Base-by-base conservation (phyloP, 768 basidiomycete species). In the Lentinula lateritia region DNA sequence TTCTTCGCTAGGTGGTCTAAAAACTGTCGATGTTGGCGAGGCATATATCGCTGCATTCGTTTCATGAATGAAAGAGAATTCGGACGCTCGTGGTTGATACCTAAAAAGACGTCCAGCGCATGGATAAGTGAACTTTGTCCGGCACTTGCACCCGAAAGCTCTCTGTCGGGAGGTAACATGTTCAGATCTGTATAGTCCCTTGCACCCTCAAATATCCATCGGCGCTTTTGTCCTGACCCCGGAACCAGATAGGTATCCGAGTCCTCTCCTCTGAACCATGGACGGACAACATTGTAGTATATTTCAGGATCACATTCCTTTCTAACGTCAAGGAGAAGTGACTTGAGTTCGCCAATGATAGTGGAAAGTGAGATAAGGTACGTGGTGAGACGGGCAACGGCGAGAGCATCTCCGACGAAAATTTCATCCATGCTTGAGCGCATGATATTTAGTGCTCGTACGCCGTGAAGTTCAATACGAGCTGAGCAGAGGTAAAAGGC, bases 401-500 rank as follows among this genome's bases (percentile, higher is more conserved):
- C 86, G 6, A 84, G 81, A 58, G 79, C 78, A 67, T 91, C 87
- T 28, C 83, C 82, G 43, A 95, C 83, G 78, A 94, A 95, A 34
- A 87, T 80, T 71, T 96, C 95, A 75, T 96, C 93, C 81, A 95
- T 87, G 1, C 85, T 90, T 2, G 80, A 75, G 2, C 89, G 84
- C 91, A 97, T 95, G 57, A 95, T 77, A 42, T 86, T 80, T n/a
- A 98, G 84, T 0, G 89, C 92, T 55, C 88, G 84, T 1, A 90
- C 92, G 12, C 94, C 95, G 28, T 84, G 82, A 16, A 96, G 80
- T 71, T 98, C 95, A 67, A 95, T 92, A 1, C 90, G 84, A 1
- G 92, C 86, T 0, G 93, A 94, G 50, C 87, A 81, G 52, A 96
- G 80, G 75, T 92, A 97, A 69, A 98, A 98, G 63, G 92, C 90